These are phyloP conservation scores for Eucalyptus cladocalyx DNA, from an alignment of 345 rosid genomes.

Conservation along the genomic window DNA sequence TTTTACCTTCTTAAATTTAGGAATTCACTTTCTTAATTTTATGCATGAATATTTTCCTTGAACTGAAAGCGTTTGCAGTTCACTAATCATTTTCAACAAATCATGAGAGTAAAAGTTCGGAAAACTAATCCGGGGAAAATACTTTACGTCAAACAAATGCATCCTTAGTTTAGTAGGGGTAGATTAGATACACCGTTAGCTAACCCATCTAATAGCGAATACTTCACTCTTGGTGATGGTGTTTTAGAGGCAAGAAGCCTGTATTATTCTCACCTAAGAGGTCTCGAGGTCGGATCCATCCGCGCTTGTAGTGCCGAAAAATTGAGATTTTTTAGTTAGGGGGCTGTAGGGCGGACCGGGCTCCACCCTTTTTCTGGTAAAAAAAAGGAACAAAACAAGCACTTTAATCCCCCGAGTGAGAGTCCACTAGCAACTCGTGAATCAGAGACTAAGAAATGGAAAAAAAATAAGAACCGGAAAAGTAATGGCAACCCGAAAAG, in stretches of 20 bases:
- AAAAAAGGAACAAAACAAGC: background rate
- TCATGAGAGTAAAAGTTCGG: too few species aligned
- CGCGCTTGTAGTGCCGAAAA: background rate
- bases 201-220: background rate
- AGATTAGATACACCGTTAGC: background rate
- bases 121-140: accelerated
- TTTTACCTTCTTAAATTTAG: too few species aligned
- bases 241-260: background rate
- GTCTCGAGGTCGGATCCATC: background rate
- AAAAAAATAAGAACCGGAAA: background rate
- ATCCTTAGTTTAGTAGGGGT: background rate
- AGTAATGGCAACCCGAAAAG: background rate
- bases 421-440: background rate
- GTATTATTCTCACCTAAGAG: background rate
- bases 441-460: background rate
- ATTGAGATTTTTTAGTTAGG: background rate
- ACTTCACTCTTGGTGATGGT: background rate
- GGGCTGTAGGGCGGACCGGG: background rate
- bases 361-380: background rate
- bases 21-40: too few species aligned
- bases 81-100: too few species aligned
- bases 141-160: too few species aligned
- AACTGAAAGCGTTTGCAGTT: accelerated
- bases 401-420: background rate
- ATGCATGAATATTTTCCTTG: too few species aligned